A percentile compares a stretch with the other conserved stretches of the same genome.
Conservation (phyloP, 2,329 filamentous ascomycete species). For the Arthroderma sp. region DNA sequence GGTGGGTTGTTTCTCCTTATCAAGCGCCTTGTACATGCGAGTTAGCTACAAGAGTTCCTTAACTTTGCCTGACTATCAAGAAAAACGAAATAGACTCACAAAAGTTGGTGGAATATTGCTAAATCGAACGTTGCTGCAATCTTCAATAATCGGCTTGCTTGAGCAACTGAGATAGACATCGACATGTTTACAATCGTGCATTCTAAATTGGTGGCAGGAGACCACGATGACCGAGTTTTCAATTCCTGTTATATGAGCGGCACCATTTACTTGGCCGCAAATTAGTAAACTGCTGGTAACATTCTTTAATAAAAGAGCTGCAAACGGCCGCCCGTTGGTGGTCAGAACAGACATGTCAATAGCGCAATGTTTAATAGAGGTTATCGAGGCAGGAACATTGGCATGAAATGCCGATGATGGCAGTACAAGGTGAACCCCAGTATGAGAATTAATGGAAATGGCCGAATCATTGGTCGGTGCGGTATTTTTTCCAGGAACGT, state of each 20-base stretch:
- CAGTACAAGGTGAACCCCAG: conserved; percentile 60
- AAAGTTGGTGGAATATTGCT: conserved; percentile 58
- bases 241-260: conserved; percentile 69
- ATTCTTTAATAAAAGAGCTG: conserved; percentile 55
- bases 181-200: conserved; percentile 74
- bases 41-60: not conserved
- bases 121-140: conserved; percentile 67
- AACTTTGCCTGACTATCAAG: no score
- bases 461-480: conserved; percentile 28
- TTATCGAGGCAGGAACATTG: conserved; percentile 60
- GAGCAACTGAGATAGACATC: conserved; percentile 70
- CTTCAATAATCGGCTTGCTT: conserved; percentile 87
- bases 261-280: conserved; percentile 63
- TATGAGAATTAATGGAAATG: conserved; percentile 54
- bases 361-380: conserved; percentile 55
- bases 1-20: conserved; percentile 19
- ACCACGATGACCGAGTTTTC: conserved; percentile 64
- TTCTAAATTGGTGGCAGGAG: conserved; percentile 72
- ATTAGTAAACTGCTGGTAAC: conserved; percentile 60
- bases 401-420: conserved; percentile 57
- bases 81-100: conserved; percentile 37
- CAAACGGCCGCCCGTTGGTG: conserved; percentile 48
- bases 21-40: conserved; percentile 14
- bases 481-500: not conserved
- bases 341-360: conserved; percentile 66